These are phyloP conservation scores for Rubia yunnanensis DNA, from an alignment of 257 asterid genomes.

Conservation along the genomic window DNA sequence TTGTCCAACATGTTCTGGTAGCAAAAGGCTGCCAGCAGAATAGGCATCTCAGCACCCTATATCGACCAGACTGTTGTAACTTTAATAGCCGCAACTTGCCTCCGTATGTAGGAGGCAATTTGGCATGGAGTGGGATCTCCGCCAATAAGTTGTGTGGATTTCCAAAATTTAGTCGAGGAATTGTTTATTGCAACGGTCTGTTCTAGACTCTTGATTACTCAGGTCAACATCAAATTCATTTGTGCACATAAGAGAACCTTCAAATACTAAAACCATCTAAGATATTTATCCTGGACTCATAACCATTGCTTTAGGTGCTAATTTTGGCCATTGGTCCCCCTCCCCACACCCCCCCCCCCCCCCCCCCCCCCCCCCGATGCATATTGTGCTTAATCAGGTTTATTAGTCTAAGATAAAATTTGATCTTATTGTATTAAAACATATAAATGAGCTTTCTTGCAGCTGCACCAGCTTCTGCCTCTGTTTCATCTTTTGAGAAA, in stretches of 20 bases:
- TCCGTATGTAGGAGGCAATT: slow-evolving; percentile 52
- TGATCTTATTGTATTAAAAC: slow-evolving; percentile 8
- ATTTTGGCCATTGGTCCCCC: neutral
- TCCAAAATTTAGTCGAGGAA: slow-evolving; percentile 59
- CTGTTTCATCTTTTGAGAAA: slow-evolving; percentile 46
- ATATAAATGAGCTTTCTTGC: slow-evolving; percentile 35
- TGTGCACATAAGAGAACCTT: slow-evolving; percentile 24
- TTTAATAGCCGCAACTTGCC: slow-evolving; percentile 54
- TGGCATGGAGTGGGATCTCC: slow-evolving; percentile 74
- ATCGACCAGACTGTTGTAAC: slow-evolving; percentile 49
- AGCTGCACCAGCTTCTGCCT: slow-evolving; percentile 58
- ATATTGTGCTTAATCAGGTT: neutral
- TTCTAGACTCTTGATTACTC: slow-evolving; percentile 82
- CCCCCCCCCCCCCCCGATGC: no score
- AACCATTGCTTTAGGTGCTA: neutral
- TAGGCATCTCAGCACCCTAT: slow-evolving; percentile 65
- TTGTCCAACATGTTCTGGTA: slow-evolving; percentile 81
- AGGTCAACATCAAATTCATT: slow-evolving; percentile 58
- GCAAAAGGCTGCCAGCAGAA: slow-evolving; percentile 96
- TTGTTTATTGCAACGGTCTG: slow-evolving; percentile 95
- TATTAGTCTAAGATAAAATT: neutral
- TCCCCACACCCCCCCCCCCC: no score
- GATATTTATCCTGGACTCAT: neutral
- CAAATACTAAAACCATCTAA: slow-evolving; percentile 16
- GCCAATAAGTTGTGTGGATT: slow-evolving; percentile 54